Conservation (phyloP, 148 eudicot species). For the Selenicereus undatus region DNA sequence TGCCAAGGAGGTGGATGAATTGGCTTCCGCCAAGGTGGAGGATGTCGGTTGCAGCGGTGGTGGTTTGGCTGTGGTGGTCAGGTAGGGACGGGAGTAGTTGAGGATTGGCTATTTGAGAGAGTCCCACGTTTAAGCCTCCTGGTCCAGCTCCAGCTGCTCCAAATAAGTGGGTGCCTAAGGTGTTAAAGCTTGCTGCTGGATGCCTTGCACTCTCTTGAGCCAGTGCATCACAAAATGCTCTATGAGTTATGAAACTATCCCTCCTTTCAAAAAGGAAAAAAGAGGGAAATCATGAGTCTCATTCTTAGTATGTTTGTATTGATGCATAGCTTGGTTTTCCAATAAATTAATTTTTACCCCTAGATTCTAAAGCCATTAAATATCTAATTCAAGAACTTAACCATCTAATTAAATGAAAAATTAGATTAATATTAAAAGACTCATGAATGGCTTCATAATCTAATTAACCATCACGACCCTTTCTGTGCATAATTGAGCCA, state of each 20-base stretch:
- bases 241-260: constrained; percentile 69
- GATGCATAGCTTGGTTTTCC: too few relatives aligned
- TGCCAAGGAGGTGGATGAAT: constrained; percentile 24
- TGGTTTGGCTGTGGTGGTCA: constrained; percentile 22
- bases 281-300: not conserved
- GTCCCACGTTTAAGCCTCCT: constrained; percentile 25
- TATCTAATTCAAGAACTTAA: too few relatives aligned
- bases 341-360: too few relatives aligned
- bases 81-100: constrained; percentile 27
- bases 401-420: too few relatives aligned
- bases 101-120: constrained; percentile 23
- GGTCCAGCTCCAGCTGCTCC: constrained; percentile 12
- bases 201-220: constrained; percentile 69
- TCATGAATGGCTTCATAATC: too few relatives aligned
- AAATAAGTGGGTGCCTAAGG: constrained; percentile 37
- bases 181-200: constrained; percentile 30
- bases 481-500: too few relatives aligned
- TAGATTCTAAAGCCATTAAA: too few relatives aligned
- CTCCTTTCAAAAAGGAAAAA: constrained; percentile 32
- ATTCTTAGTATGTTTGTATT: too few relatives aligned
- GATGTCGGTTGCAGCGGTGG: constrained; percentile 14
- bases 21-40: constrained; percentile 22
- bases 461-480: too few relatives aligned
- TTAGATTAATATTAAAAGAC: too few relatives aligned
- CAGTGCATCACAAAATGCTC: constrained; percentile 71